These are phyloP conservation scores for Kodamaea sp. DNA, from an alignment of 1,139 yeast species.

Conservation along the genomic window DNA sequence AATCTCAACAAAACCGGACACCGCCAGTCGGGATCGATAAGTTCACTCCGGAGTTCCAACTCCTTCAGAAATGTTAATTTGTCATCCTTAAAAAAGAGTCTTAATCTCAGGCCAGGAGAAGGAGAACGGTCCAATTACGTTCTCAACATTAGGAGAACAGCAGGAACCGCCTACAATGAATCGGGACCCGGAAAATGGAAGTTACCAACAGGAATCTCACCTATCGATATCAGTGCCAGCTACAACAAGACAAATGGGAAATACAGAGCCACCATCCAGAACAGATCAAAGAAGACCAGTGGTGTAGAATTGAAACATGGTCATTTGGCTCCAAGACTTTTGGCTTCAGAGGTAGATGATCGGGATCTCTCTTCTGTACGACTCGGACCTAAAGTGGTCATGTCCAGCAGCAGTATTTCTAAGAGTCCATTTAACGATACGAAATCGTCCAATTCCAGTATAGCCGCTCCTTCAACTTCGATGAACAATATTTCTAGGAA, in stretches of 20 bases:
- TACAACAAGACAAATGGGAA: conserved; percentile 28
- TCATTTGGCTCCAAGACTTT: conserved; percentile 68
- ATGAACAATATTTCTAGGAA: conserved; percentile 16
- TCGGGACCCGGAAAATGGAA: conserved; percentile 59
- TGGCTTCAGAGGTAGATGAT: conserved; percentile 79
- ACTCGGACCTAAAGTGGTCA: conserved; percentile 5
- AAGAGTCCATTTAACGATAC: conserved; percentile 13
- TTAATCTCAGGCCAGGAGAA: conserved; percentile 47
- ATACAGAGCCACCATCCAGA: conserved; percentile 33
- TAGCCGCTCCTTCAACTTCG: conserved; percentile 15
- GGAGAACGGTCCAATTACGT: conserved; percentile 60
- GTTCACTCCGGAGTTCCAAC: conserved; percentile 38
- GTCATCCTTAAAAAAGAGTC: conserved; percentile 38
- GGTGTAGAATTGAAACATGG: conserved; percentile 75
- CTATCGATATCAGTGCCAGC: conserved; percentile 35
- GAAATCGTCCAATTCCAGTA: conserved; percentile 26
- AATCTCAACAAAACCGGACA: conserved; percentile 14
- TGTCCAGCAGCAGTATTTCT: conserved; percentile 4
- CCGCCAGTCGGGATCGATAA: conserved; percentile 34
- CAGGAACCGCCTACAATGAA: conserved; percentile 59
- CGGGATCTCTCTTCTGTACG: conserved; percentile 34
- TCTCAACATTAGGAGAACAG: conserved; percentile 48
- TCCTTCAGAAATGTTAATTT: conserved; percentile 42
- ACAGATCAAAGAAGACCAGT: conserved; percentile 35
- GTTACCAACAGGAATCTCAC: conserved; percentile 65